A percentile compares a stretch with the other conserved stretches of the same genome.
Conservation (phyloP, 331 rosid genomes). For the Quercus phellos region DNA sequence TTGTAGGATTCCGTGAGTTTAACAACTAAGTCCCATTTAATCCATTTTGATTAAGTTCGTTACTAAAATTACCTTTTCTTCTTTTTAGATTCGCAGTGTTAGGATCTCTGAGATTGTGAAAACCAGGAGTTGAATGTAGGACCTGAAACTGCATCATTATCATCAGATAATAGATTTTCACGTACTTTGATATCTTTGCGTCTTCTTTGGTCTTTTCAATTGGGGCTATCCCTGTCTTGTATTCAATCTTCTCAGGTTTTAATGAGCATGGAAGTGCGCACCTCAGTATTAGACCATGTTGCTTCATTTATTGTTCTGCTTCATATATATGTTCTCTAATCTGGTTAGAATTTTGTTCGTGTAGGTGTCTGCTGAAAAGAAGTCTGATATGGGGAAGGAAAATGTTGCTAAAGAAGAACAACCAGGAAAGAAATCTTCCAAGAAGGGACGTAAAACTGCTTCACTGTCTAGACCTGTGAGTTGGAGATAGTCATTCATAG, state of each 20-base stretch:
- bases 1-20: neutral
- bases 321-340: neutral
- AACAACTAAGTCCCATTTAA: neutral
- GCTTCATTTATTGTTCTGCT: neutral
- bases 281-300: neutral
- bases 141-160: neutral
- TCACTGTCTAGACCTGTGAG: slow-evolving; percentile 85
- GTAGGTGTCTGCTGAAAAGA: slow-evolving; percentile 70
- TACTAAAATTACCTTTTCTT: neutral
- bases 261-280: neutral
- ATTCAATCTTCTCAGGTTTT: neutral
- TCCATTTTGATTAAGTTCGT: neutral
- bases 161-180: neutral
- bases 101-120: neutral
- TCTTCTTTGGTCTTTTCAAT: neutral
- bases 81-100: neutral
- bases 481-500: slow-evolving; percentile 24
- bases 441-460: slow-evolving; percentile 55
- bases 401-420: slow-evolving; percentile 47
- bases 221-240: neutral
- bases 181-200: neutral
- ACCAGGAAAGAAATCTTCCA: slow-evolving; percentile 44
- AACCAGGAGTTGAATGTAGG: neutral
- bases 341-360: slow-evolving; percentile 9
- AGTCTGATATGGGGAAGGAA: slow-evolving; percentile 53